Base-by-base conservation (phyloP, 139 green algal species). In the Micromonas commoda region DNA sequence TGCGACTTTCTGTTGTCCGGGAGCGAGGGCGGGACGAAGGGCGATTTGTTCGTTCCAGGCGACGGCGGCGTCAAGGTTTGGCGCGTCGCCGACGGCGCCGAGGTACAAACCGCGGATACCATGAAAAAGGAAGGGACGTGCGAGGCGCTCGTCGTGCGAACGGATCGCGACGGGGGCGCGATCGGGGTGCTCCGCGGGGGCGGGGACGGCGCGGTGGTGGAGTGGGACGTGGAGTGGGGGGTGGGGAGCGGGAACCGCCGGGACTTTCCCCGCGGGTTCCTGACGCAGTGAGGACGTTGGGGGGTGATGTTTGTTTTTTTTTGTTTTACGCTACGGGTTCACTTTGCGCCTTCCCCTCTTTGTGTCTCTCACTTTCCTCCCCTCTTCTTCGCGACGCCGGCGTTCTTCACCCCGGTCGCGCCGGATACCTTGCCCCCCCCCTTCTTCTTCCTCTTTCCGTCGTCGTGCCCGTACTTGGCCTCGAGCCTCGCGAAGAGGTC, bases 21-120 rank as follows among this genome's bases (percentile, higher is more conserved):
- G 3, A 39, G 53, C 3, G 38, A 33, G 23, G 35, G n/a, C 68
- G 35, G 3, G 1, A 31, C 66, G 1, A 37, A 29, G 23, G 26
- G 1, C 3, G 21, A 19, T 29, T 63, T 24, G 4, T 19, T 63
- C 2, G 53, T 63, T 32, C 0, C 4, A 38, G 68, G 68, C 35
- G 68, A 75, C 37, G 68, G 68, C 24, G 38, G n/a, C 38, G n/a
- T 75, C 23, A 33, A 39, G 21, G 37, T 75, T 20, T 75, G 68
- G 68, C 37, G 38, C 35, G 68, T 75, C 68, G 31, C 20, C 68
- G 38, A 60, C 33, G 68, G 68, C 37, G 37, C 24, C 28, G 21
- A 16, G 21, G 31, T 34, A 26, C n/a, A 70, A 23, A 26, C 31
- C 21, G 63, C 31, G n/a, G n/a, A n/a, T n/a, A n/a, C n/a, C n/a